Percentiles rank a stretch among this genome's conserved stretches.
Conservation (phyloP, 2,329 filamentous ascomycete genomes). For the Ophiostoma triangulosporum region DNA sequence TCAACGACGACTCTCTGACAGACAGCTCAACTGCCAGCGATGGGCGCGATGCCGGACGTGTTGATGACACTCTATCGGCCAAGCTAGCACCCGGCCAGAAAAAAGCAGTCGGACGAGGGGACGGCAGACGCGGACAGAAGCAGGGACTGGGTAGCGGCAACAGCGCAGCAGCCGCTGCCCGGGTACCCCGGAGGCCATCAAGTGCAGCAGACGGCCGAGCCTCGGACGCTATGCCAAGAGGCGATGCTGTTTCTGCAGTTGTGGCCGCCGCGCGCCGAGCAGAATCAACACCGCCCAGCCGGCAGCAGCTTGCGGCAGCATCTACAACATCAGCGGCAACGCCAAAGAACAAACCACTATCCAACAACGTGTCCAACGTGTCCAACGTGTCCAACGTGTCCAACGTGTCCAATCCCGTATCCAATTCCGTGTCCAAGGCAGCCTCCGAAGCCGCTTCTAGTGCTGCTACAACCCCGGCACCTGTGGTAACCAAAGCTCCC, state of each 20-base stretch:
- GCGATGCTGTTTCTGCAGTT: background rate
- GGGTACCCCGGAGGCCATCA: background rate
- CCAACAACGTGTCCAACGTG: background rate
- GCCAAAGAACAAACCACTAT: background rate
- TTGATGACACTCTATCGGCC: constrained; percentile 39
- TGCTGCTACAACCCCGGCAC: background rate
- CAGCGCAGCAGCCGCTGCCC: background rate
- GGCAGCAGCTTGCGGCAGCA: constrained; percentile 11
- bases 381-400: too few species aligned
- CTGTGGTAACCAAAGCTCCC: constrained; percentile 20
- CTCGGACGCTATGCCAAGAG: background rate
- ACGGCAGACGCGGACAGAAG: background rate
- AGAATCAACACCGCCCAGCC: constrained; percentile 1
- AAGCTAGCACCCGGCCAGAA: constrained; percentile 23
- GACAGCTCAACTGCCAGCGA: constrained; percentile 51
- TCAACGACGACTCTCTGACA: constrained; percentile 52
- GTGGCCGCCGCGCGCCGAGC: background rate
- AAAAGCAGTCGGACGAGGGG: background rate
- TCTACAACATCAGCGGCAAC: constrained; percentile 20
- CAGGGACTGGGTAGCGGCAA: background rate
- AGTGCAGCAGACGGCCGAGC: background rate
- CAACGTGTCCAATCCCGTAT: too few species aligned
- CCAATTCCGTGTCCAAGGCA: background rate
- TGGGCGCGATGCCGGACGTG: constrained; percentile 44
- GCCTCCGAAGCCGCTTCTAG: background rate